Base-by-base conservation (phyloP, 352 stramenopile genomes). In the Phytophthora agathidicida region DNA sequence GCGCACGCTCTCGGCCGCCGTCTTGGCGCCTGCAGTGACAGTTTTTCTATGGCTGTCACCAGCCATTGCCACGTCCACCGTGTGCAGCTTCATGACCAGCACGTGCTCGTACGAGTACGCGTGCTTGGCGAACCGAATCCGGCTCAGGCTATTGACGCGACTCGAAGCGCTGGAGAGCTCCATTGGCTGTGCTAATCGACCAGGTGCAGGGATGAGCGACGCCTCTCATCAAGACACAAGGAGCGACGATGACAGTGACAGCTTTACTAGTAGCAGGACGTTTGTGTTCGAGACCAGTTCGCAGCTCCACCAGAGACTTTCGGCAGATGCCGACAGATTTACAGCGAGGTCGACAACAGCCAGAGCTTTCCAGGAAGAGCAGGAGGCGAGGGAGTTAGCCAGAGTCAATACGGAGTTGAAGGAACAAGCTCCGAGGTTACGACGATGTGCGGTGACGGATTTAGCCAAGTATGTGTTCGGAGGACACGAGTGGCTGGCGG, bases 21-120 rank as follows among this genome's bases (percentile, higher is more conserved):
- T 93, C 16, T 60, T 93, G 22, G 81, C 77, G 14, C 78, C 81
- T 7, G 48, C 73, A 6, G 75, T 93, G 38, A 93, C 81, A 2
- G 45, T 87, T n/a, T 91, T 91, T 36, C 68, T 93, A 14, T 88
- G 81, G 81, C 45, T 77, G n/a, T 91, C 81, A 23, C 81, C 81
- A 1, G 79, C 75, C 11, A 80, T 89, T 51, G 78, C 78, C 1
- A 91, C 81, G 14, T 74, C 79, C 4, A 88, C 77, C 0, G 76
- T 91, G 16, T 91, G 81, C 68, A 80, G 72, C 46, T 84, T 86
- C 30, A 63, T 91, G 36, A 80, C 68, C 39, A 87, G 71, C 35
- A 68, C 79, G 0, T 89, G 77, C 57, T 82, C 65, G 33, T 93
- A 88, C 66, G 83, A 93, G 62, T 93, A 86, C 59, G 66, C 84